Evolutionary conservation across 2,329 filamentous ascomycete genomes (phyloP), one percentile per base, ranked within the genome.

Genomic region (Curvularia verruculosa): DNA sequence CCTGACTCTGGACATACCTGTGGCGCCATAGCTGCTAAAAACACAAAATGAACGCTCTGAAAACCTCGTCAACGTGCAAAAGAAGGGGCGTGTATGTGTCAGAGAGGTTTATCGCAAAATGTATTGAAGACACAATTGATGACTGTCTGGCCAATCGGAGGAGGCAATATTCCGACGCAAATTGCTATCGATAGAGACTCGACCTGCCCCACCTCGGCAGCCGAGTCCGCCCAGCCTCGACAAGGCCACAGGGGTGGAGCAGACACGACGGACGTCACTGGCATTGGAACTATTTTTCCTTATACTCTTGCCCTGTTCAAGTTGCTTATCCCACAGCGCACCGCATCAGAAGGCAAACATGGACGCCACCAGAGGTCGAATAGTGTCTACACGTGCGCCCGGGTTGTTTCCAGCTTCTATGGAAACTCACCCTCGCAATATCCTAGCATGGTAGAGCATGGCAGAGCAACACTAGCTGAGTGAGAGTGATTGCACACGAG

Each of bases 291-390:
- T n/a, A n/a, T 44, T 24, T 49, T 58, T 48, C 36, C 50, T 41
- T 26, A 39, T 19, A 54, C 43, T 36, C 37, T 34, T 43, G 31
- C 23, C 31, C 39, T 52, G 45, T 36, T 48, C 44, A 23, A 28
- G 43, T 34, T 47, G 34, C 44, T n/a, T 24, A 40, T 29, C 49
- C 29, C 47, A 45, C 45, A 41, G 53, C 55, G 36, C 46, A 46
- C 24, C 34, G 50, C 45, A 41, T 34, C 34, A 40, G n/a, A n/a
- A n/a, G n/a, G n/a, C n/a, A n/a, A n/a, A n/a, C 70, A 29, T 73
- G 63, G 62, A 75, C 72, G 43, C 72, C 72, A 47, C 72, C 72
- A 9, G 67, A 73, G 13, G 59, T 59, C 21, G 70, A 70, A 28
- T 56, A 54, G 39, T 58, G 54, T 10, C 47, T 52, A 8, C 58